Evolutionary conservation across 2,329 filamentous ascomycete genomes (phyloP).

Genomic region (Paraphaeosphaeria sporulosa): DNA sequence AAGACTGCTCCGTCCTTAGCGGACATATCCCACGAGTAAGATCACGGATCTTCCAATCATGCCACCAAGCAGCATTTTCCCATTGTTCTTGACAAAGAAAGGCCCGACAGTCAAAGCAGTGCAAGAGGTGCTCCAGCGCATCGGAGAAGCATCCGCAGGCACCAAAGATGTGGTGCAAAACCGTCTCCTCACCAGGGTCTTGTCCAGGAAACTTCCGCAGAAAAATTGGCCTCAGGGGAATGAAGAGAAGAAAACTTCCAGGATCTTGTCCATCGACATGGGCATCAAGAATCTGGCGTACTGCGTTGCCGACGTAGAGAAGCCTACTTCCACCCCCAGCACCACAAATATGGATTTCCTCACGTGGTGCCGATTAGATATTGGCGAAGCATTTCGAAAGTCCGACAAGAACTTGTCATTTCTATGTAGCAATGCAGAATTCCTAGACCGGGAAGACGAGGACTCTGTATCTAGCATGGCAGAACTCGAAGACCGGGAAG

Average conservation of each 20-base stretch:
- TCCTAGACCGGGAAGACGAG: conserved; percentile 11
- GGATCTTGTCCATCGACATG: conserved; percentile 82
- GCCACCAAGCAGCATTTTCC: conserved; percentile 7
- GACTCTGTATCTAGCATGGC: conserved; percentile 37
- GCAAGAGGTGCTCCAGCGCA: conserved; percentile 66
- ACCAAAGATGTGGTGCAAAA: conserved; percentile 64
- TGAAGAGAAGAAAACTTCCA: conserved; percentile 31
- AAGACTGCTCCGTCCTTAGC: not conserved
- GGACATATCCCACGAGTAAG: not conserved
- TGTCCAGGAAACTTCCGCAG: conserved; percentile 11
- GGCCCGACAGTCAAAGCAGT: conserved; percentile 59
- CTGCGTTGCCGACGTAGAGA: conserved; percentile 63
- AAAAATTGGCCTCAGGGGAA: conserved; percentile 2
- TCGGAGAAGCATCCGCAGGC: conserved; percentile 66
- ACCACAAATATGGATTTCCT: conserved; percentile 34
- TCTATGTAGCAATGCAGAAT: not conserved
- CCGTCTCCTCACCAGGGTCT: conserved; percentile 57
- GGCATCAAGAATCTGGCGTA: conserved; percentile 83
- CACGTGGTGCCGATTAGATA: conserved; percentile 43
- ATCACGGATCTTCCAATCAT: not conserved
- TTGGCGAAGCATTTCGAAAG: conserved; percentile 26
- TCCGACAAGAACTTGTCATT: not conserved
- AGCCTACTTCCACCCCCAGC: conserved; percentile 3
- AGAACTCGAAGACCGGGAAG: conserved; percentile 5
- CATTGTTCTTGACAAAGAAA: conserved; percentile 16